phyloP scores from a whole-genome alignment of 2,329 filamentous ascomycete species.

The Talaromyces sp. region DNA sequence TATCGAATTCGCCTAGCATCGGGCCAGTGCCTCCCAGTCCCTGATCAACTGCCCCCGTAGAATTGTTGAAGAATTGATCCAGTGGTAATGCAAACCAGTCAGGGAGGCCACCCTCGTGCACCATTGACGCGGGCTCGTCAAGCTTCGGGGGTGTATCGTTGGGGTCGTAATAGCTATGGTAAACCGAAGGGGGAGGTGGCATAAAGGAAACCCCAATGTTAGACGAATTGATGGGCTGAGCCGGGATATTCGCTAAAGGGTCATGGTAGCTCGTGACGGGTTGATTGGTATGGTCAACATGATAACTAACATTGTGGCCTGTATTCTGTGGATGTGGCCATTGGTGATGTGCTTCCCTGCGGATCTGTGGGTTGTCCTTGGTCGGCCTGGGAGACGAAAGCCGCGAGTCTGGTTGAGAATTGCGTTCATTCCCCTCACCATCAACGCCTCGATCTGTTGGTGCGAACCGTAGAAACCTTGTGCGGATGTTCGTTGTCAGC shows the following conservation, averaged over 20 bases:
- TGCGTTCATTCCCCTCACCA: constrained; percentile 33
- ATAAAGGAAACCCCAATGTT: constrained; percentile 45
- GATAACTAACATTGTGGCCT: constrained; percentile 4
- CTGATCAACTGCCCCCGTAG: constrained; percentile 43
- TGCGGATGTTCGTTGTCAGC: constrained; percentile 55
- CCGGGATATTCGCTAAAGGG: constrained; percentile 40
- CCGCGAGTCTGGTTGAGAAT: constrained; percentile 29
- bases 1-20: constrained; percentile 53
- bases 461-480: constrained; percentile 54
- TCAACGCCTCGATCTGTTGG: constrained; percentile 46
- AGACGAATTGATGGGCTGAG: constrained; percentile 41
- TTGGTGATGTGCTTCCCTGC: constrained; percentile 16
- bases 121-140: constrained; percentile 16
- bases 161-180: constrained; percentile 41
- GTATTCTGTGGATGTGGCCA: constrained; percentile 9
- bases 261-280: constrained; percentile 24
- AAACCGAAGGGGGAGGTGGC: constrained; percentile 43
- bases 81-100: constrained; percentile 61
- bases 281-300: constrained; percentile 11
- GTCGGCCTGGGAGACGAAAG: constrained; percentile 31
- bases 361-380: constrained; percentile 20
- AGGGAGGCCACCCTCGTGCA: constrained; percentile 29
- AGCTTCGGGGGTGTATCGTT: constrained; percentile 25
- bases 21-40: constrained; percentile 58
- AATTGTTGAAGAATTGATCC: constrained; percentile 53